Percentiles rank a stretch among this genome's conserved stretches.
Evolutionary conservation across 306 rosid genomes (phyloP).

Genomic region (Senna siamea): DNA sequence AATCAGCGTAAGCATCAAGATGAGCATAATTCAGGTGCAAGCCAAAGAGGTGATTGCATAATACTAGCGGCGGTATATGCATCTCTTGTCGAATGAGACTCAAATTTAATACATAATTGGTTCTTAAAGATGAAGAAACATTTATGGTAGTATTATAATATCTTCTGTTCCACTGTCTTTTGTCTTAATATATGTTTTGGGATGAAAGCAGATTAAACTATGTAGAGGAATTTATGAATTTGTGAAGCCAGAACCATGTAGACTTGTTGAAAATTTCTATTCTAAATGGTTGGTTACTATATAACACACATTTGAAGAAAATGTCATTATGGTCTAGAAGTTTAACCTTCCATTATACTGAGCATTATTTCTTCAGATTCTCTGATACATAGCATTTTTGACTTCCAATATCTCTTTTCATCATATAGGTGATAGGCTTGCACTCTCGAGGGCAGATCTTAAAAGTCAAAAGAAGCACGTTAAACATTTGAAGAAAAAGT

Average conservation of each 20-base stretch:
- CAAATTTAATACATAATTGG: conserved; percentile 27
- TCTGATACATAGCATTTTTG: conserved; percentile 20
- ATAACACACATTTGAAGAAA: conserved; percentile 43
- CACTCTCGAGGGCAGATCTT: conserved; percentile 64
- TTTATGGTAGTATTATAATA: conserved; percentile 26
- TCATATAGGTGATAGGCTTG: conserved; percentile 59
- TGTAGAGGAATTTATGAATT: neutral
- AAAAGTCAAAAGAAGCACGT: conserved; percentile 75
- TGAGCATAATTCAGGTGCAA: conserved; percentile 41
- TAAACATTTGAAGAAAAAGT: conserved; percentile 71
- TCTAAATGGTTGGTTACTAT: neutral
- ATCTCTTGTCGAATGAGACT: conserved; percentile 20
- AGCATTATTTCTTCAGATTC: conserved; percentile 27
- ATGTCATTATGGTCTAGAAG: conserved; percentile 53
- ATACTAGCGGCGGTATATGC: conserved; percentile 19
- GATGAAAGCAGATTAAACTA: neutral
- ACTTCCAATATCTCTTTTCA: conserved; percentile 32
- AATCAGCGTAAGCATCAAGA: conserved; percentile 55
- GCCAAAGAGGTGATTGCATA: conserved; percentile 52
- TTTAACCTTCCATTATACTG: conserved; percentile 33
- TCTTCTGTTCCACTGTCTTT: neutral
- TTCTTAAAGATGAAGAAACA: conserved; percentile 18
- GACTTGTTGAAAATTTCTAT: conserved; percentile 21
- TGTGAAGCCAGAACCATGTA: conserved; percentile 8
- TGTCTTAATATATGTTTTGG: neutral